phyloP scores from a whole-genome alignment of 139 green algal species.

The Cymbomonas tetramitiformis region DNA sequence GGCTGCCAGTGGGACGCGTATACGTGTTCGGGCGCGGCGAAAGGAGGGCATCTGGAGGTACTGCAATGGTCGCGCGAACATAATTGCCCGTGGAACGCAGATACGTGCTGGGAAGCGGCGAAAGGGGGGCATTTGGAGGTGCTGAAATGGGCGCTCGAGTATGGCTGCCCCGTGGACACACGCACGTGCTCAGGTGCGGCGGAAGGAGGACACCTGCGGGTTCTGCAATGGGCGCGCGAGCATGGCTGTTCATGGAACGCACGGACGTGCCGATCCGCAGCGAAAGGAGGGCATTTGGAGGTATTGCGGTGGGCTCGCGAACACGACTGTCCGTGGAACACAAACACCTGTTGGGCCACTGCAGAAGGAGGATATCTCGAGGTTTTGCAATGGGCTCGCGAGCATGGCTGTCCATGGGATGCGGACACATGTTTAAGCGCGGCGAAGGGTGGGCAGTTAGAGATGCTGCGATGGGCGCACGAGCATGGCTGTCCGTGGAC shows the following conservation, averaged over 20 bases:
- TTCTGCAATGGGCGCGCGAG: background rate
- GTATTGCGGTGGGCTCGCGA: too few relatives aligned
- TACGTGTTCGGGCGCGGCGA: background rate
- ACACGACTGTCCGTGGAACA: too few relatives aligned
- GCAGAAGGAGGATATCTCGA: too few relatives aligned
- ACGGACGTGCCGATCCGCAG: too few relatives aligned
- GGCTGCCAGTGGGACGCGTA: conserved; percentile 11
- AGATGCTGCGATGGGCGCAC: background rate
- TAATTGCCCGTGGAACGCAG: conserved; percentile 11
- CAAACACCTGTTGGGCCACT: too few relatives aligned
- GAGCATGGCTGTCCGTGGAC: conserved; percentile 6
- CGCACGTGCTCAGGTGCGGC: background rate
- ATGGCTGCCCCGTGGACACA: conserved; percentile 4
- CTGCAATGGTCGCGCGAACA: conserved; percentile 3
- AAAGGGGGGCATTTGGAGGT: conserved; percentile 9
- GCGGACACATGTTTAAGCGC: background rate
- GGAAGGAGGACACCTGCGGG: background rate
- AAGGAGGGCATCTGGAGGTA: background rate
- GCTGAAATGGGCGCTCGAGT: conserved; percentile 8
- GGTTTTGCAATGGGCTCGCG: background rate
- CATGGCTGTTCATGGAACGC: too few relatives aligned
- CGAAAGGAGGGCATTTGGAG: too few relatives aligned
- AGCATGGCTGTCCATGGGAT: conserved; percentile 15
- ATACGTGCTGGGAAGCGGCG: background rate
- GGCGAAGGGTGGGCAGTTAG: background rate